phyloP scores from a whole-genome alignment of 169 alveolate genomes.

The Plasmodium inui region DNA sequence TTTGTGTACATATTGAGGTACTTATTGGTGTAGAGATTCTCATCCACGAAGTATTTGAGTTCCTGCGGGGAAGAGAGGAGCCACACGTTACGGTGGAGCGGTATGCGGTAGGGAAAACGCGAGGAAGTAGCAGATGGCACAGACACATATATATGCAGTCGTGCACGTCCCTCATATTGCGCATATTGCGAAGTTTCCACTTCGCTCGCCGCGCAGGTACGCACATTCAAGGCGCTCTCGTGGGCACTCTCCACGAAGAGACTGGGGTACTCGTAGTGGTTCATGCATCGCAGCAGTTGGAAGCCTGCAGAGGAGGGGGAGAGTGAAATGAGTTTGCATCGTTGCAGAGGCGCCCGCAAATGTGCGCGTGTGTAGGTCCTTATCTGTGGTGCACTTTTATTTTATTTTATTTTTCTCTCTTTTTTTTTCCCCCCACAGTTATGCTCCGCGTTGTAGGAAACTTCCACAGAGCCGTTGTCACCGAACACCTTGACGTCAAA shows the following conservation, averaged over 20 bases:
- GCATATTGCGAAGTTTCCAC: background rate
- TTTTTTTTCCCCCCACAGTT: constrained; percentile 6
- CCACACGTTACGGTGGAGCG: background rate
- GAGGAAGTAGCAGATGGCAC: background rate
- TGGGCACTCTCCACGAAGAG: constrained; percentile 37
- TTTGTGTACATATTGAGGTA: constrained; percentile 16
- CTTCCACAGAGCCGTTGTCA: constrained; percentile 45
- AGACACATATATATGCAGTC: background rate
- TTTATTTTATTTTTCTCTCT: background rate
- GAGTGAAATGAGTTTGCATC: background rate
- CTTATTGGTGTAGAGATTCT: constrained; percentile 40
- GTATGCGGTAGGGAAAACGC: background rate
- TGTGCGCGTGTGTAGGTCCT: background rate
- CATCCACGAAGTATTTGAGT: constrained; percentile 46
- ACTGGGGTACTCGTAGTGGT: constrained; percentile 68
- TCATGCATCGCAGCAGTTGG: constrained; percentile 57
- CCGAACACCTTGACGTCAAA: constrained; percentile 52
- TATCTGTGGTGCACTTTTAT: background rate
- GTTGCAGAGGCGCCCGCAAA: background rate
- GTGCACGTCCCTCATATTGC: background rate
- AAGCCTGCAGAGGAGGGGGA: constrained; percentile 14
- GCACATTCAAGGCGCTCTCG: constrained; percentile 20
- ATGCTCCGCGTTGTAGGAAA: constrained; percentile 56
- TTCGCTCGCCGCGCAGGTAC: background rate
- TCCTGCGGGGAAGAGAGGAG: constrained; percentile 8